A percentile compares a stretch with the other conserved stretches of the same genome.
phyloP scores from a whole-genome alignment of 768 basidiomycete species.

The Hortiboletus campestris region DNA sequence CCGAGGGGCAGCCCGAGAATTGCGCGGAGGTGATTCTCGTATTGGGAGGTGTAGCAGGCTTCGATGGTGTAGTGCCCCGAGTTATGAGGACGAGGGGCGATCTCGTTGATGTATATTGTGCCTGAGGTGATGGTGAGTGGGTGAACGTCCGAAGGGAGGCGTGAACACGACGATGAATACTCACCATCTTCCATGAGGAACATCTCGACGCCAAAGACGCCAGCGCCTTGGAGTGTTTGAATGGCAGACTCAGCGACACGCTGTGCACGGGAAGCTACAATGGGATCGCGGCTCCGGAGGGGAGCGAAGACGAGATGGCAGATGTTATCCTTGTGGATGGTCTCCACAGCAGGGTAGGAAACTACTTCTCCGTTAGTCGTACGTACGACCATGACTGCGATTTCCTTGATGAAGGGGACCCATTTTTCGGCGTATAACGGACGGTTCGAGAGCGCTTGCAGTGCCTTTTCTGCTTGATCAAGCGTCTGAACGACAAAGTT shows the following conservation, averaged over 20 bases:
- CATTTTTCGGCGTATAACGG: slow-evolving; percentile 93
- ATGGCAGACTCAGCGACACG: too few species aligned
- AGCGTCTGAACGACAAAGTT: slow-evolving; percentile 73
- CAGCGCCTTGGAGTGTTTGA: slow-evolving; percentile 77
- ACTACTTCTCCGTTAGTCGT: slow-evolving; percentile 66
- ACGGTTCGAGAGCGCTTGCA: slow-evolving; percentile 55
- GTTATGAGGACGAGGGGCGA: slow-evolving; percentile 97
- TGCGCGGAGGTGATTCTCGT: slow-evolving; percentile 94
- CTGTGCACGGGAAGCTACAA: slow-evolving; percentile 30
- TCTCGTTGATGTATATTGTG: slow-evolving; percentile 85
- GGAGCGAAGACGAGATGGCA: slow-evolving; percentile 94
- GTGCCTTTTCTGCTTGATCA: slow-evolving; percentile 50
- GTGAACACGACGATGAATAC: slow-evolving; percentile 16
- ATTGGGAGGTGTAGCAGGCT: slow-evolving; percentile 95
- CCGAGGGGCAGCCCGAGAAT: slow-evolving; percentile 90
- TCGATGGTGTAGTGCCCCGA: slow-evolving; percentile 99
- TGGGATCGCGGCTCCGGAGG: slow-evolving; percentile 57
- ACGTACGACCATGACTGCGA: slow-evolving; percentile 96
- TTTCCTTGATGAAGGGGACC: slow-evolving; percentile 85
- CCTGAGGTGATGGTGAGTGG: slow-evolving; percentile 42
- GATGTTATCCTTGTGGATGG: slow-evolving; percentile 90
- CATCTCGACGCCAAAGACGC: slow-evolving; percentile 67
- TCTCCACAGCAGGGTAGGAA: slow-evolving; percentile 93
- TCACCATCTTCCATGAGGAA: slow-evolving; percentile 55
- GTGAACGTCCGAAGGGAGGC: neutral